phyloP scores from a whole-genome alignment of 768 basidiomycete genomes.

The Agrocybe pediades region DNA sequence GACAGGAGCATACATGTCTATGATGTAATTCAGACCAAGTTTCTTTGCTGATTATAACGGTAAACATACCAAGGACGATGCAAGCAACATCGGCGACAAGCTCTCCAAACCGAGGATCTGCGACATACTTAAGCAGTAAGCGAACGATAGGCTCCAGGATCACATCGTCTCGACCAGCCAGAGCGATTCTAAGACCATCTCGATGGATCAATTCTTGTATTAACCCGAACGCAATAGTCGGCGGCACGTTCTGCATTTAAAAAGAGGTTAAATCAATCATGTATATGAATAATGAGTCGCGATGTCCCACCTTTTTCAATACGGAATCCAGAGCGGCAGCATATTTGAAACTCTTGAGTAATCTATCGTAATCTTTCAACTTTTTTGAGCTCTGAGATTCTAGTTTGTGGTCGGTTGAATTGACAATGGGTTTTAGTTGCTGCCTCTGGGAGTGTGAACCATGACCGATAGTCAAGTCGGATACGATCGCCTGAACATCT shows the following conservation, averaged over 20 bases:
- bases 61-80: slow-evolving; percentile 76
- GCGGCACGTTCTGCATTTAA: slow-evolving; percentile 69
- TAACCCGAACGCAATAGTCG: slow-evolving; percentile 84
- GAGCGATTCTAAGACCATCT: slow-evolving; percentile 83
- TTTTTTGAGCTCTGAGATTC: slow-evolving; percentile 68
- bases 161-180: slow-evolving; percentile 91
- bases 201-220: slow-evolving; percentile 92
- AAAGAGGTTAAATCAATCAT: slow-evolving; percentile 3
- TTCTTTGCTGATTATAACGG: not conserved
- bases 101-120: slow-evolving; percentile 92
- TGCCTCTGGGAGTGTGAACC: slow-evolving; percentile 2
- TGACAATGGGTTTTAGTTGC: slow-evolving; percentile 47
- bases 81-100: slow-evolving; percentile 80
- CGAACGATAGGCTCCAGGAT: slow-evolving; percentile 90
- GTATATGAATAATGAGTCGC: not conserved
- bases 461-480: slow-evolving; percentile 14
- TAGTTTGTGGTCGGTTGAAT: slow-evolving; percentile 76
- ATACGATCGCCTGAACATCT: slow-evolving; percentile 13
- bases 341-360: slow-evolving; percentile 92
- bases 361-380: slow-evolving; percentile 86
- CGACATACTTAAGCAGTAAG: slow-evolving; percentile 80
- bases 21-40: slow-evolving; percentile 9
- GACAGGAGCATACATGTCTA: slow-evolving; percentile 90
- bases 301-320: slow-evolving; percentile 65
- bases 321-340: slow-evolving; percentile 93